Evolutionary conservation across 805 yeast species (phyloP).

Genomic region (Schwanniomyces vanrijiae): DNA sequence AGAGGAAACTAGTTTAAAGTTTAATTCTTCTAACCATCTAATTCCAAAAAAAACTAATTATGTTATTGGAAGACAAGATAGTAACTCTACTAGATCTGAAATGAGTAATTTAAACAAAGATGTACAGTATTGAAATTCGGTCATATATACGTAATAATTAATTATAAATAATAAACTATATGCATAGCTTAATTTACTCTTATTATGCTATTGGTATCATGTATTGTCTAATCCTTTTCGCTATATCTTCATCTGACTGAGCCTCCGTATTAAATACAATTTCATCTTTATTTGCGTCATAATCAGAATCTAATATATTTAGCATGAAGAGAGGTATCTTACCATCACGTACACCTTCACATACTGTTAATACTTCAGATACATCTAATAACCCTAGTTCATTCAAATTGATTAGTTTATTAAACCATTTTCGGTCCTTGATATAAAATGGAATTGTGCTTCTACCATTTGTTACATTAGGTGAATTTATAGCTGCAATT

Average conservation of each 20-base stretch:
- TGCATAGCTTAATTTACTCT: conserved; percentile 1
- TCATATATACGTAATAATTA: not conserved
- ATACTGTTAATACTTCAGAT: conserved; percentile 30
- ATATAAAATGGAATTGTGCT: conserved; percentile 27
- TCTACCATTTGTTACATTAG: conserved; percentile 22
- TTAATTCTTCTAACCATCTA: not conserved
- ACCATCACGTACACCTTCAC: conserved; percentile 39
- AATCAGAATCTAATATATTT: conserved; percentile 31
- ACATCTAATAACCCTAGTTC: conserved; percentile 24
- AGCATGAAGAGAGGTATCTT: conserved; percentile 36
- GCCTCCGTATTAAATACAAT: conserved; percentile 15
- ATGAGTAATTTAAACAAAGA: conserved; percentile 1
- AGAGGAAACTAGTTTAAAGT: not conserved
- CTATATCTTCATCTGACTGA: conserved; percentile 28
- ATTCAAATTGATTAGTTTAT: conserved; percentile 27
- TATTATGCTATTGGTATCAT: conserved; percentile 35
- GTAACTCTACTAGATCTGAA: conserved; percentile 5
- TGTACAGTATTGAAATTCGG: not conserved
- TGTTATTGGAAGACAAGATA: conserved; percentile 8
- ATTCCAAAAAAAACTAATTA: conserved; percentile 1
- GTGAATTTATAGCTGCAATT: conserved; percentile 31
- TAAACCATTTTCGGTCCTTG: conserved; percentile 39
- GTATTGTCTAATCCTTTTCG: conserved; percentile 30
- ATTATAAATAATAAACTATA: conserved; percentile 8
- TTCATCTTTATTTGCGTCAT: conserved; percentile 20